Conservation (phyloP, 345 rosid species). For the Eucalyptus cloeziana region DNA sequence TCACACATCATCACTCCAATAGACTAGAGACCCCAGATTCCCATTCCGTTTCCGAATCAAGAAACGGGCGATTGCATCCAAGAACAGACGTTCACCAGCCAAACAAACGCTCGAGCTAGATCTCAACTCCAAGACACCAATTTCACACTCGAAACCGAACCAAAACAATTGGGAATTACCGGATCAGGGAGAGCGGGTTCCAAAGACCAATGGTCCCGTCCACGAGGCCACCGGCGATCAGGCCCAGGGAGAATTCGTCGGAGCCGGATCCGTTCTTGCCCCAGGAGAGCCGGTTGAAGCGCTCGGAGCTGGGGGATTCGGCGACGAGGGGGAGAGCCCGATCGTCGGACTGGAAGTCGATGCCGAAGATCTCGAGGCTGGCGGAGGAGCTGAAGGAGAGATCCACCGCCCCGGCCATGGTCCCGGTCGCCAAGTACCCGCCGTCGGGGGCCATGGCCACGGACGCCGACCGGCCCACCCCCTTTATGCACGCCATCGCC, state of each 20-base stretch:
- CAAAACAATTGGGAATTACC: slow-evolving; percentile 22
- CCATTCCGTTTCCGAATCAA: not conserved
- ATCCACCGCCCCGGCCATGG: slow-evolving; percentile 99
- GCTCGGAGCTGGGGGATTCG: slow-evolving; percentile 82
- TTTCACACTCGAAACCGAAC: not conserved
- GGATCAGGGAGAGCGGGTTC: slow-evolving; percentile 73
- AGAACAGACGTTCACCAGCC: not conserved
- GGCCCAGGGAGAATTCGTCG: slow-evolving; percentile 65
- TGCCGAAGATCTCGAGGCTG: slow-evolving; percentile 88
- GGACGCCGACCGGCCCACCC: slow-evolving; percentile 85
- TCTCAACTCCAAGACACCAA: not conserved
- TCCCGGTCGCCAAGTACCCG: slow-evolving; percentile 98
- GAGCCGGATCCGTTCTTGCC: slow-evolving; percentile 80
- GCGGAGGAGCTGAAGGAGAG: slow-evolving; percentile 91
- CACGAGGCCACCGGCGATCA: slow-evolving; percentile 92
- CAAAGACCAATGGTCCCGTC: slow-evolving; percentile 86
- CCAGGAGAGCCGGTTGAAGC: slow-evolving; percentile 94
- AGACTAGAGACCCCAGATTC: not conserved
- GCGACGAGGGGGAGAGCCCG: slow-evolving; percentile 68
- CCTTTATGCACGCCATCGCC: slow-evolving; percentile 84
- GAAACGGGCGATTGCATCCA: not conserved
- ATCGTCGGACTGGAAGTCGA: slow-evolving; percentile 92
- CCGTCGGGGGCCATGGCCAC: slow-evolving; percentile 93
- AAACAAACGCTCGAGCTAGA: not conserved
- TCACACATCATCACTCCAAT: not conserved